A percentile compares a stretch with the other conserved stretches of the same genome.
These are phyloP conservation scores for Papiliotrema nemorosa DNA, from an alignment of 1,284 basidiomycete genomes.

Conservation along the genomic window DNA sequence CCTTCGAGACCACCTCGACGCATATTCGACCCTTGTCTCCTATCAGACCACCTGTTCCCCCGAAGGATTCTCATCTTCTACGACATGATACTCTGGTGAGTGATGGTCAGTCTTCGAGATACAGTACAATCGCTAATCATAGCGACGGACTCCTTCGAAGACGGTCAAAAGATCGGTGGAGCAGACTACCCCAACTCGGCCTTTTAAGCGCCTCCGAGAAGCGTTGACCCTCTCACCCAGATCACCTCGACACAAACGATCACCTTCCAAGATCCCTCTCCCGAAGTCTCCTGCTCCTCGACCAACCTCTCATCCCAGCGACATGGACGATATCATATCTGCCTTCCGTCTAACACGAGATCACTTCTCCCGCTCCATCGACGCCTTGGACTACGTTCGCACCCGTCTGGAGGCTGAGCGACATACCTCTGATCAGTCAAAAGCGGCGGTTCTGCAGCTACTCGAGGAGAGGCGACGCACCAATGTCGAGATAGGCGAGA, in stretches of 20 bases:
- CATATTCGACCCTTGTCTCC: not conserved
- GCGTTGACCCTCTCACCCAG: not conserved
- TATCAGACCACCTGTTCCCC: not conserved
- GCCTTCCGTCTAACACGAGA: not conserved
- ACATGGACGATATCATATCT: not conserved
- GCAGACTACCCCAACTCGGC: not conserved
- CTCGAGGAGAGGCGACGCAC: slow-evolving; percentile 3
- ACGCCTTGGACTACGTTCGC: slow-evolving; percentile 1
- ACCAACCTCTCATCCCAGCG: not conserved
- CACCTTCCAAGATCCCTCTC: not conserved
- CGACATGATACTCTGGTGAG: not conserved
- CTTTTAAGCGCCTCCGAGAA: slow-evolving; percentile 3
- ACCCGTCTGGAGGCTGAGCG: not conserved
- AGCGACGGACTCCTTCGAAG: not conserved
- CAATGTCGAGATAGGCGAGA: not conserved
- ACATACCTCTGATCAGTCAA: not conserved
- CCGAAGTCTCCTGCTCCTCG: not conserved
- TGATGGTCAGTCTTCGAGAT: not conserved
- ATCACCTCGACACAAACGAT: not conserved
- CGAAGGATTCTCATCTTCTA: not conserved
- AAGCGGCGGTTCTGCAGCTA: not conserved
- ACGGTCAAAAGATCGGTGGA: not conserved
- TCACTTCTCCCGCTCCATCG: not conserved
- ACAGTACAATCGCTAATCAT: not conserved
- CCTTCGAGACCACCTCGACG: not conserved